Evolutionary conservation across 495 filamentous ascomycete species (phyloP), one percentile per base, ranked within the genome.

Genomic region (Jackrogersella minutella): DNA sequence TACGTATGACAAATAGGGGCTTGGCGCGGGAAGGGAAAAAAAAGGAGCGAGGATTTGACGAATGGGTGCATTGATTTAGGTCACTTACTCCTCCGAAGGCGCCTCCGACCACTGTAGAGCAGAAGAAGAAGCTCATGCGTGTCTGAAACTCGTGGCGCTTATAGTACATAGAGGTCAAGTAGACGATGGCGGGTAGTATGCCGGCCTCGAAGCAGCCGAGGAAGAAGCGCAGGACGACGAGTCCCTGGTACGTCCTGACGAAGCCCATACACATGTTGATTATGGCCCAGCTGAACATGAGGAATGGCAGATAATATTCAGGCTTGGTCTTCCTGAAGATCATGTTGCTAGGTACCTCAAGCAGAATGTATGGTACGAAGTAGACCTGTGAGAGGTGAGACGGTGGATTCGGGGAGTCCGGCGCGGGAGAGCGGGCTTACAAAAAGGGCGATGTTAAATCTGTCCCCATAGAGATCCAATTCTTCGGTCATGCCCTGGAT

Each of bases 91-190:
- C 86, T 39, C 87, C 84, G 68, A 90, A 85, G 16, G 84, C 85
- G 24, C 88, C 87, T 13, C 84, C 84, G 8, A 88, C 50, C 64
- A 86, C 83, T 11, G 80, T 78, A 0, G 85, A 81, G 36, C 80
- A 82, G 76, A 86, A 88, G 75, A 86, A 87, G 3, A 87, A 66
- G 50, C 80, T 85, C 52, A 87, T 75, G 51, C 88, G 79, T 72
- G 82, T 78, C 70, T 86, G 86, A 39, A 86, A 76, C 67, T 92
- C 86, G 58, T 84, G 78, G 22, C 87, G 82, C 19, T 80, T 82
- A 69, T 91, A 91, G 58, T 86, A 90, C 80, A 85, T 85, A 8
- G 81, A 82, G 17, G 86, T 84, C 34, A 87, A 63, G 64, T 86
- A 88, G 17, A 78, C 73, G 17, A 80, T 76, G 72, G 82, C 86